These are phyloP conservation scores for Mortierella sp. DNA, from an alignment of 371 early-diverging fungal genomes.

Conservation along the genomic window DNA sequence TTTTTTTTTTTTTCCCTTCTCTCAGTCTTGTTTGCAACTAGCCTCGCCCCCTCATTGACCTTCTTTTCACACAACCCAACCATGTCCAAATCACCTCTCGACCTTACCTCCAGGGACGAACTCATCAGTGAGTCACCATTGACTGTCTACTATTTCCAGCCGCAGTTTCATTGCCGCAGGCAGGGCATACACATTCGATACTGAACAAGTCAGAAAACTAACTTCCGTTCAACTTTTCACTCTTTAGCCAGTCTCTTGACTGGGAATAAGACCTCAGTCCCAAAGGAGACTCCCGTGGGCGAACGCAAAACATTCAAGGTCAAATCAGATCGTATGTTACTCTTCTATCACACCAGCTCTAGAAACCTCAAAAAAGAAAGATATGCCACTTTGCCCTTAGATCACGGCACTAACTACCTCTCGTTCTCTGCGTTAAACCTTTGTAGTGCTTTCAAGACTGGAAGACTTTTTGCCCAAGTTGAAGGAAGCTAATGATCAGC, in stretches of 20 bases:
- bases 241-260: constrained; percentile 37
- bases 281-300: constrained; percentile 21
- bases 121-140: constrained; percentile 37
- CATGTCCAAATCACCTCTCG: constrained; percentile 51
- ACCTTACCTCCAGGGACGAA: constrained; percentile 54
- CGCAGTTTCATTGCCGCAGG: neutral
- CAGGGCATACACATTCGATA: neutral
- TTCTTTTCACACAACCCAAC: constrained; percentile 2
- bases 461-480: constrained; percentile 58
- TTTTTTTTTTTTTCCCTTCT: neutral
- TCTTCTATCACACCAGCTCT: too few species aligned
- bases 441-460: constrained; percentile 48
- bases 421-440: neutral
- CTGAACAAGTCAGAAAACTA: neutral
- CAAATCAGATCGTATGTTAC: constrained; percentile 44
- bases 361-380: neutral
- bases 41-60: neutral
- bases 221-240: neutral
- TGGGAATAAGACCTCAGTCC: constrained; percentile 21
- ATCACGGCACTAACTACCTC: neutral
- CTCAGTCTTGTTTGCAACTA: neutral
- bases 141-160: neutral
- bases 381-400: neutral
- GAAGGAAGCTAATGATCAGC: constrained; percentile 51
- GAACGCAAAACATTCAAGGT: constrained; percentile 55